Evolutionary conservation across 306 rosid genomes (phyloP), one percentile per base, ranked within the genome.

Genomic region (Biancaea sappan): DNA sequence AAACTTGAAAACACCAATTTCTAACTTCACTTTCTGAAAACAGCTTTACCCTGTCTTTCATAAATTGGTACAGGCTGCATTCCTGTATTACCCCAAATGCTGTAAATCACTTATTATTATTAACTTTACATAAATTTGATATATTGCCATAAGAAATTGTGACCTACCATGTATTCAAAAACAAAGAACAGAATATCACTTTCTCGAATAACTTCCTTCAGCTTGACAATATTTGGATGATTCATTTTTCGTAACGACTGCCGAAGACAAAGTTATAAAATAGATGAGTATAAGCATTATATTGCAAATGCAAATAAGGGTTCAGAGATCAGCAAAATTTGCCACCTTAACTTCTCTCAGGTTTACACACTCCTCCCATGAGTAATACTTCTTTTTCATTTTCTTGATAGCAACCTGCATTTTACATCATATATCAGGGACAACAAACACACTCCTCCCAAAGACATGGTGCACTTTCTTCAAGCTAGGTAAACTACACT

Each of bases 1-100:
- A 95, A 78, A 92, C 99, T 86, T 95, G 99, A 78, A 92, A 95
- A 75, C 93, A 95, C 99, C 96, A 95, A 83, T 90, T 92, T 76
- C 93, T 86, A 51, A 95, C 65, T 77, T 95, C 96, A 81, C 86
- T 78, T 88, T 90, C 99, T 53, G 91, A 80, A 81, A 92, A 95
- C 80, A 87, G 87, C 69, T 87, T 95, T 75, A 80, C 87, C 85
- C 92, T 92, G 74, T 92, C 93, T 82, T 92, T 92, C 93, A 90
- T 95, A 47, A 92, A 93, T 72, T 95, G 99, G 84, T 95, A 95
- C n/a, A 95, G 84, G 80, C 86, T 95, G 89, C 81, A 92, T 69
- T 95, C 98, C 99, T 95, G 73, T 26, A 66, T 70, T 41, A 76
- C 66, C 78, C 72, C 47, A 76, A 68, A 64, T 60, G 34, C 28